Evolutionary conservation across 202 grass and related monocot species (phyloP).

Genomic region (Saccharum hybrid): DNA sequence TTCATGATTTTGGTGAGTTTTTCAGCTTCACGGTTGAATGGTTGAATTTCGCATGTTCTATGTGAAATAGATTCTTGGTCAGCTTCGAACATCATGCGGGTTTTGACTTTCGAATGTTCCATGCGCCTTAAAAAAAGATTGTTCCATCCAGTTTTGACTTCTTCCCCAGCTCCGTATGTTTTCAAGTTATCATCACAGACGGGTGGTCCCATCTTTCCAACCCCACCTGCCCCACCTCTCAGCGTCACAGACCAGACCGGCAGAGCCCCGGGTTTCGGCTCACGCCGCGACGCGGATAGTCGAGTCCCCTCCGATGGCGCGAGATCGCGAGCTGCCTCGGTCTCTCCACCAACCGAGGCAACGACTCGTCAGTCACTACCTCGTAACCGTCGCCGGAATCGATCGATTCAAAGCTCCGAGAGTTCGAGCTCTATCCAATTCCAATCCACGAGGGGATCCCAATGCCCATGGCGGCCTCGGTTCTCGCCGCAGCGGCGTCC

Average conservation of each 20-base stretch:
- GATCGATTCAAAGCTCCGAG: not conserved
- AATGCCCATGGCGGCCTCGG: slow-evolving; percentile 30
- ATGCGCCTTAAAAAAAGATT: too few species aligned
- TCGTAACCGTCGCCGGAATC: not conserved
- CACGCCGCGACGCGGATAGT: too few species aligned
- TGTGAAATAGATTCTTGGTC: not conserved
- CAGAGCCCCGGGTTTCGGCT: not conserved
- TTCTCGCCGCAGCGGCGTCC: not conserved
- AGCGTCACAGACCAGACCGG: not conserved
- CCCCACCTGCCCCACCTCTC: too few species aligned
- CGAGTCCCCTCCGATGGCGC: not conserved
- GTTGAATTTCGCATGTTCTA: too few species aligned
- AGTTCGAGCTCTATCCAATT: not conserved
- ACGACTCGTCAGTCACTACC: not conserved
- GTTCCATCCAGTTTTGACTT: not conserved
- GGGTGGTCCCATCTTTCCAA: not conserved
- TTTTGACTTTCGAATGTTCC: not conserved
- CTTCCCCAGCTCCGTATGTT: not conserved
- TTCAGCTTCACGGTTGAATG: not conserved
- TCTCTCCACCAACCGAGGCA: too few species aligned
- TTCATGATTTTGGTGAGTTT: too few species aligned
- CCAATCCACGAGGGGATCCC: not conserved
- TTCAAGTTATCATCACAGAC: not conserved
- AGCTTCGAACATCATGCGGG: not conserved
- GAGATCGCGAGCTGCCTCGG: not conserved